Conservation (phyloP, 2,329 filamentous ascomycete genomes). For the Xylariaceae sp. region DNA sequence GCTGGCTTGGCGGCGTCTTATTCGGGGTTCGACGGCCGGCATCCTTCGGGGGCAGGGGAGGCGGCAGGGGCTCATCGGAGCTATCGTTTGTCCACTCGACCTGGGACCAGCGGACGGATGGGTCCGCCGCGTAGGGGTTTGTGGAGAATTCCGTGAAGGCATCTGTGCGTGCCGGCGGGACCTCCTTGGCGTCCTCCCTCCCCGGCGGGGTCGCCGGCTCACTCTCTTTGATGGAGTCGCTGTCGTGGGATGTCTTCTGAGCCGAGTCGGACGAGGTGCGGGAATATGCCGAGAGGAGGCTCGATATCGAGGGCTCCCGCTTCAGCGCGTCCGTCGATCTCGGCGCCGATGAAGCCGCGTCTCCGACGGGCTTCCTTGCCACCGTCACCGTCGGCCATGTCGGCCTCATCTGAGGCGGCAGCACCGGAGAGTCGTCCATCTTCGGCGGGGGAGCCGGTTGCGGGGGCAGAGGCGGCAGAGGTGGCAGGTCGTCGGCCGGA, state of each 20-base stretch:
- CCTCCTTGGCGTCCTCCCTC: slow-evolving; percentile 14
- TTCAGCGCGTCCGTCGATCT: slow-evolving; percentile 25
- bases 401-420: no score
- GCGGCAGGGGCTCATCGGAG: slow-evolving; percentile 19
- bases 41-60: slow-evolving; percentile 25
- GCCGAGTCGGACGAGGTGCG: slow-evolving; percentile 37
- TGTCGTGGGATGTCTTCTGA: slow-evolving; percentile 33
- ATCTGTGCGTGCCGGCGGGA: slow-evolving; percentile 14
- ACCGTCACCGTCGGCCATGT: slow-evolving; percentile 27
- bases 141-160: slow-evolving; percentile 17
- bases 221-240: slow-evolving; percentile 28
- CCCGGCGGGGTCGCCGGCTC: slow-evolving; percentile 27
- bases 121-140: slow-evolving; percentile 17
- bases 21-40: slow-evolving; percentile 15
- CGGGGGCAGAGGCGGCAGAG: slow-evolving; percentile 20
- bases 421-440: slow-evolving; percentile 14
- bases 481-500: no score
- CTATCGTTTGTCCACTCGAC: slow-evolving; percentile 13
- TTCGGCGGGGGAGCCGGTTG: slow-evolving; percentile 21
- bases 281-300: slow-evolving; percentile 49
- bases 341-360: slow-evolving; percentile 6
- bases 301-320: slow-evolving; percentile 43
- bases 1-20: slow-evolving; percentile 4
- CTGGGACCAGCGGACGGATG: no score
- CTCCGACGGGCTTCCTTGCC: slow-evolving; percentile 28